Percentiles rank a stretch among this genome's conserved stretches.
These are phyloP conservation scores for Ziziphus jujuba DNA, from an alignment of 306 rosid species.

Conservation along the genomic window DNA sequence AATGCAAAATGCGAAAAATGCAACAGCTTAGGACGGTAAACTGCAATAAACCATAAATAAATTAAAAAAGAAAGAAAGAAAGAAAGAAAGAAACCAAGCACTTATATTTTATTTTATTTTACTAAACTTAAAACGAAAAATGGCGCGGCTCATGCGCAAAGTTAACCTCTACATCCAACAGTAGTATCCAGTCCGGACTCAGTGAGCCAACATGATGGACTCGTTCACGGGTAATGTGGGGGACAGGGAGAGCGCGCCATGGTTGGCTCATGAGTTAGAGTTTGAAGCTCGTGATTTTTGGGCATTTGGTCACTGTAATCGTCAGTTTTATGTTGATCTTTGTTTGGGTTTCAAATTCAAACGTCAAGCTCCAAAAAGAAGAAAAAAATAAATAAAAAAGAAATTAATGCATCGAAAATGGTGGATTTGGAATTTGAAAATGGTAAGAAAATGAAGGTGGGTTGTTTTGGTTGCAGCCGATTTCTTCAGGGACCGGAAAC, in stretches of 20 bases:
- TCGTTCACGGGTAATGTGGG: no score
- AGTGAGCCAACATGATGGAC: no score
- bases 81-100: no score
- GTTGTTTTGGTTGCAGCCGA: constrained; percentile 60
- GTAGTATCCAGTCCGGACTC: no score
- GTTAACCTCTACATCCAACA: no score
- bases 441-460: background rate
- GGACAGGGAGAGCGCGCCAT: background rate
- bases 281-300: background rate
- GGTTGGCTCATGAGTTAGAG: background rate
- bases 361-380: background rate
- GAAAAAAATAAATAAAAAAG: background rate
- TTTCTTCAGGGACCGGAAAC: constrained; percentile 96
- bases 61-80: no score
- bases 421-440: background rate
- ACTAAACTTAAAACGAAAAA: background rate
- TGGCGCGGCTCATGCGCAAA: background rate
- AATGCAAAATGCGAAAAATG: no score
- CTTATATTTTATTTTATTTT: no score
- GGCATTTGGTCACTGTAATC: background rate
- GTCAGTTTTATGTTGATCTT: background rate
- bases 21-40: no score
- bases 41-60: no score
- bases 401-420: background rate
- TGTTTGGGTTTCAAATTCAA: background rate